Percentiles rank a stretch among this genome's conserved stretches.
These are phyloP conservation scores for Euclidium syriacum DNA, from an alignment of 345 rosid species.

Conservation along the genomic window DNA sequence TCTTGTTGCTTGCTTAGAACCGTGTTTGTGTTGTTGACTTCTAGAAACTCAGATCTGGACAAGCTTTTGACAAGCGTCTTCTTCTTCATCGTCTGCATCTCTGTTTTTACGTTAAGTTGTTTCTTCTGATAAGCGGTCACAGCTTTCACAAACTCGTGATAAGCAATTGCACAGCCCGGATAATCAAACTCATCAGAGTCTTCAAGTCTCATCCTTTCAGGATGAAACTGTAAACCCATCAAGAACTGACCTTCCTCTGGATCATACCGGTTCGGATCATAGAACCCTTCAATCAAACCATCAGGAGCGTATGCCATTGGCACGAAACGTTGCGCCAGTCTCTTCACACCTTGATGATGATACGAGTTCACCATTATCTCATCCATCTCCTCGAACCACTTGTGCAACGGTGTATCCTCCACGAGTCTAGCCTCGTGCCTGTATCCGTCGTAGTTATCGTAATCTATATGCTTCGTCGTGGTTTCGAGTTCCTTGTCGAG, in stretches of 20 bases:
- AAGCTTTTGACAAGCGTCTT: conserved; percentile 38
- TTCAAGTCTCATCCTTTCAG: conserved; percentile 52
- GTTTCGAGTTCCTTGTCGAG: conserved; percentile 40
- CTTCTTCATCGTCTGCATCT: conserved; percentile 36
- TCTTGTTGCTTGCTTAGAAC: conserved; percentile 52
- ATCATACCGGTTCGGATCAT: conserved; percentile 51
- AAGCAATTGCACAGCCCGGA: conserved; percentile 49
- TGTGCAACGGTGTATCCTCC: conserved; percentile 47
- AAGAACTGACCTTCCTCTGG: conserved; percentile 58
- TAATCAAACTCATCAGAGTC: conserved; percentile 50
- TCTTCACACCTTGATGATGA: conserved; percentile 64
- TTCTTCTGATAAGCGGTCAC: conserved; percentile 40
- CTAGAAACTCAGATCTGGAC: conserved; percentile 42
- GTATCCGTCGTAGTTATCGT: conserved; percentile 54
- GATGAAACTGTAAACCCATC: conserved; percentile 66
- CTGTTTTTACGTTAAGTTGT: conserved; percentile 31
- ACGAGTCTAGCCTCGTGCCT: conserved; percentile 42
- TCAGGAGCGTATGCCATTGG: conserved; percentile 65
- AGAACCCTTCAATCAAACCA: conserved; percentile 71
- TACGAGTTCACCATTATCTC: conserved; percentile 62
- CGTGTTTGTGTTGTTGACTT: conserved; percentile 51
- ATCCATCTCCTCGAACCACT: conserved; percentile 47
- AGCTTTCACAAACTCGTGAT: conserved; percentile 60
- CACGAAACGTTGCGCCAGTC: conserved; percentile 45
- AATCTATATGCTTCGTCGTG: conserved; percentile 38